These are phyloP conservation scores for Suhomyces kunorum DNA, from an alignment of 1,139 yeast genomes.

Conservation along the genomic window DNA sequence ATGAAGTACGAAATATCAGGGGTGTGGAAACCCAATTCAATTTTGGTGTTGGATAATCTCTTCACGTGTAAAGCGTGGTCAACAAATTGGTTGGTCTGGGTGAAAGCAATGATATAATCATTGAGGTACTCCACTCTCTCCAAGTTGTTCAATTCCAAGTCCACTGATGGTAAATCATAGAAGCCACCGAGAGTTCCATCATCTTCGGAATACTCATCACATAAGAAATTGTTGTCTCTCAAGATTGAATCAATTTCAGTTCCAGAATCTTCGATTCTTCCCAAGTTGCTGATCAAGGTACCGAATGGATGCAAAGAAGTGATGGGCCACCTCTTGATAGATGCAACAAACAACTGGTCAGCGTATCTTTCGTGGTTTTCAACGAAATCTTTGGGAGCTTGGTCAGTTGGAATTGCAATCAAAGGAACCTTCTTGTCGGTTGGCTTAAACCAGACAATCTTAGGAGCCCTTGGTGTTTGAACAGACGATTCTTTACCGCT, in stretches of 20 bases:
- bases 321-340: slow-evolving; percentile 98
- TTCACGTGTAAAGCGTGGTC: slow-evolving; percentile 84
- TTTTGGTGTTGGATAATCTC: slow-evolving; percentile 54
- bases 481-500: slow-evolving; percentile 51
- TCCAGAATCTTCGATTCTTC: slow-evolving; percentile 71
- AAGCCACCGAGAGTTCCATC: slow-evolving; percentile 27
- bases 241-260: slow-evolving; percentile 88
- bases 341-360: slow-evolving; percentile 84
- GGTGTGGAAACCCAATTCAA: slow-evolving; percentile 78
- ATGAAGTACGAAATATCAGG: slow-evolving; percentile 76
- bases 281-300: slow-evolving; percentile 83
- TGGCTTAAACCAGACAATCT: slow-evolving; percentile 98
- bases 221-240: slow-evolving; percentile 88
- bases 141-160: slow-evolving; percentile 35
- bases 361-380: slow-evolving; percentile 86
- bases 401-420: slow-evolving; percentile 97
- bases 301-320: slow-evolving; percentile 98
- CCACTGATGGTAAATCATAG: slow-evolving; percentile 42
- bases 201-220: slow-evolving; percentile 74
- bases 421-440: slow-evolving; percentile 96
- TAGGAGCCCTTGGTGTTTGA: slow-evolving; percentile 66
- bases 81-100: slow-evolving; percentile 59
- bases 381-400: slow-evolving; percentile 93
- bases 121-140: slow-evolving; percentile 59
- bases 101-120: slow-evolving; percentile 67